These are phyloP conservation scores for Coemansia sp. DNA, from an alignment of 192 early-diverging fungal genomes.

Conservation along the genomic window DNA sequence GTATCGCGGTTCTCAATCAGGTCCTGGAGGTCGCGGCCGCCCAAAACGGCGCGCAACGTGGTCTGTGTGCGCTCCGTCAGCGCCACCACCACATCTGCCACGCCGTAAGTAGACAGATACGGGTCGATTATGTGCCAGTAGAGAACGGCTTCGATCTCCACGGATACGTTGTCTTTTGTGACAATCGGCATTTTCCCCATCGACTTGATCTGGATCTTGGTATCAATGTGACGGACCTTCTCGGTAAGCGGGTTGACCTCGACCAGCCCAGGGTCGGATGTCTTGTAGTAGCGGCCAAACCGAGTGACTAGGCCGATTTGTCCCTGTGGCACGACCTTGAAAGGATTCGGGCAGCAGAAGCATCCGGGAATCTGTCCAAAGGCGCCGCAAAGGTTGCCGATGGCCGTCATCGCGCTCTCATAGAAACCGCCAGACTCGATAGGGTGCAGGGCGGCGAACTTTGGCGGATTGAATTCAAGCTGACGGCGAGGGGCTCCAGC, in stretches of 20 bases:
- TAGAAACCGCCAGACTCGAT: constrained; percentile 8
- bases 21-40: constrained; percentile 82
- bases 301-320: constrained; percentile 46
- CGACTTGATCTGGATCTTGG: constrained; percentile 65
- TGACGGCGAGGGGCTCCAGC: not conserved
- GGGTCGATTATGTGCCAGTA: constrained; percentile 85
- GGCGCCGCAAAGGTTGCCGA: constrained; percentile 42
- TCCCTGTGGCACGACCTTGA: constrained; percentile 43
- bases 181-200: constrained; percentile 76
- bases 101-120: constrained; percentile 78
- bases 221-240: constrained; percentile 52
- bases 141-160: constrained; percentile 83
- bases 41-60: constrained; percentile 82
- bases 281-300: constrained; percentile 58
- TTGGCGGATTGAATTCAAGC: constrained; percentile 21
- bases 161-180: constrained; percentile 90
- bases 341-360: constrained; percentile 56
- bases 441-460: constrained; percentile 17
- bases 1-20: constrained; percentile 86
- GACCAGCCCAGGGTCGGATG: constrained; percentile 61
- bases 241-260: constrained; percentile 57
- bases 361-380: constrained; percentile 54
- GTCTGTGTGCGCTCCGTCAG: constrained; percentile 89
- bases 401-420: constrained; percentile 9
- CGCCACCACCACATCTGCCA: constrained; percentile 73